A percentile compares a stretch with the other conserved stretches of the same genome.
Evolutionary conservation across 75 land plant genomes (phyloP).

Genomic region (Pseudotsuga menziesii): DNA sequence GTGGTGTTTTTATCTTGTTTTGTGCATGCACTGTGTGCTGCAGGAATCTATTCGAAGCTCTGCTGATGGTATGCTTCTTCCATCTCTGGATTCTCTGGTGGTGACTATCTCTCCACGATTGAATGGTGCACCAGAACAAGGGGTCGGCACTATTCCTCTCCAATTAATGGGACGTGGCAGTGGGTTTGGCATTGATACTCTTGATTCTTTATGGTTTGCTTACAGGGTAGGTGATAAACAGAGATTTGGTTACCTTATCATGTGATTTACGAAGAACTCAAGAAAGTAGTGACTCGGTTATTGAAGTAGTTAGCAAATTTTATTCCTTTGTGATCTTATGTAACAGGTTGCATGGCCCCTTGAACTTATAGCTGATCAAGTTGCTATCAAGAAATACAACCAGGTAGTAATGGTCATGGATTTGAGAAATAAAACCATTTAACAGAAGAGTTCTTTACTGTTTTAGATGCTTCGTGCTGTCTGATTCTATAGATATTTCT

Average conservation of each 20-base stretch:
- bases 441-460: background rate
- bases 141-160: conserved; percentile 21
- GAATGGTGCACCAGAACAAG: conserved; percentile 15
- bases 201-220: conserved; percentile 63
- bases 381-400: conserved; percentile 89
- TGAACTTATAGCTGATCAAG: conserved; percentile 80
- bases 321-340: conserved; percentile 5
- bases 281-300: background rate
- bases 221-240: conserved; percentile 55
- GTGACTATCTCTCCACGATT: conserved; percentile 47
- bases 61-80: conserved; percentile 68
- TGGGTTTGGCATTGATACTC: conserved; percentile 69
- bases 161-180: conserved; percentile 37
- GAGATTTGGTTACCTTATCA: background rate
- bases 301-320: background rate
- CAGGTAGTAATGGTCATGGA: conserved; percentile 52
- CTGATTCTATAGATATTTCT: conserved; percentile 9
- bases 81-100: conserved; percentile 76
- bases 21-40: background rate
- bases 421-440: background rate
- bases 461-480: conserved; percentile 1
- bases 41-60: conserved; percentile 97
- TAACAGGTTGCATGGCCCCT: conserved; percentile 94
- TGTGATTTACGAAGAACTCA: background rate
- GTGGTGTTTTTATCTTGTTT: conserved; percentile 5